phyloP scores from a whole-genome alignment of 1,284 basidiomycete genomes.

The Boletellus deceptivus region DNA sequence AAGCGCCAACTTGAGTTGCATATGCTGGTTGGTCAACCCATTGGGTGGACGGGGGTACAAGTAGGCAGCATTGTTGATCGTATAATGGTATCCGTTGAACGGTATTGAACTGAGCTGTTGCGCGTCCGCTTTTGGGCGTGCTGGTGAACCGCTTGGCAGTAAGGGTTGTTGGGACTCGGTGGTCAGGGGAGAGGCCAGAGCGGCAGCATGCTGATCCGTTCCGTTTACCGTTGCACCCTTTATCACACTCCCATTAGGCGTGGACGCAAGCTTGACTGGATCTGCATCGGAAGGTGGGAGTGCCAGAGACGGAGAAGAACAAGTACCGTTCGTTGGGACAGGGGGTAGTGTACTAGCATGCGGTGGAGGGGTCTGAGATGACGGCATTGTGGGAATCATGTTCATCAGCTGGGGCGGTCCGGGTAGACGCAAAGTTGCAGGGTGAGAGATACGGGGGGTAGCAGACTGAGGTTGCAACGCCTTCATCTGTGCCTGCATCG shows the following conservation, averaged over 20 bases:
- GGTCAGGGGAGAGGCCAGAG: conserved; percentile 17
- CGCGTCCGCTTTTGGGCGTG: conserved; percentile 46
- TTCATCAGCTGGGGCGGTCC: conserved; percentile 30
- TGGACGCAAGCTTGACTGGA: conserved; percentile 14
- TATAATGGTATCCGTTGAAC: conserved; percentile 46
- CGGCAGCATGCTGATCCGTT: conserved; percentile 24
- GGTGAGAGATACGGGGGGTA: conserved; percentile 52
- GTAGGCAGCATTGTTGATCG: conserved; percentile 35
- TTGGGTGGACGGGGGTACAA: conserved; percentile 34
- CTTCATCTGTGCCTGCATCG: conserved; percentile 56
- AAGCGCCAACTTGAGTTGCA: conserved; percentile 55
- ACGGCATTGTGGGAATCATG: conserved; percentile 20
- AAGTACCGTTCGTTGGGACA: conserved; percentile 10
- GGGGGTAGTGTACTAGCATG: conserved; percentile 7
- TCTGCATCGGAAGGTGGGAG: conserved; percentile 25
- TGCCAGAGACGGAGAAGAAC: conserved; percentile 22
- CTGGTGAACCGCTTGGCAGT: conserved; percentile 22
- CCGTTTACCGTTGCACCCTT: conserved; percentile 35
- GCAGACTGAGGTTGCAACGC: conserved; percentile 47
- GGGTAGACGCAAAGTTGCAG: conserved; percentile 37
- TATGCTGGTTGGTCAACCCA: conserved; percentile 49
- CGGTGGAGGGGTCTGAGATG: conserved; percentile 21
- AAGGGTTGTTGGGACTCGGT: conserved; percentile 20
- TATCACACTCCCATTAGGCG: conserved; percentile 18
- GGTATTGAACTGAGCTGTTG: conserved; percentile 36